These are phyloP conservation scores for Lipomyces yamanashiensis DNA, from an alignment of 805 yeast species.

Conservation along the genomic window DNA sequence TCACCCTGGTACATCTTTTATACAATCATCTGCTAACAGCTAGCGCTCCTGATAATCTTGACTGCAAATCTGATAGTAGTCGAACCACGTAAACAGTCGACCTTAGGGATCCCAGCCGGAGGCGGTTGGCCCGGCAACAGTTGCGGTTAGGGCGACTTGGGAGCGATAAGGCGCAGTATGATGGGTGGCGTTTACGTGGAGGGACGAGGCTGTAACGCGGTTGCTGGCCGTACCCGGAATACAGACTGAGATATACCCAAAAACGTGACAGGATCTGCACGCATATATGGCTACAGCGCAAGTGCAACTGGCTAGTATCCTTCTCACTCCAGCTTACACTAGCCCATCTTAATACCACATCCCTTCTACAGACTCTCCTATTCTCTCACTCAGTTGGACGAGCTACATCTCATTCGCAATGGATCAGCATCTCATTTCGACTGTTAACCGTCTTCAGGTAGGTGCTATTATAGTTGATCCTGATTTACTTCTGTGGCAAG, in stretches of 20 bases:
- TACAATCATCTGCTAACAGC: too few relatives aligned
- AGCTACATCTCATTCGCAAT: constrained; percentile 18
- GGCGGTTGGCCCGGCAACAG: constrained; percentile 21
- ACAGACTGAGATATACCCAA: not conserved
- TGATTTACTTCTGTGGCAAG: too few relatives aligned
- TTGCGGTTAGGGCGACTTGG: constrained; percentile 9
- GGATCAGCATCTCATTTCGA: constrained; percentile 41
- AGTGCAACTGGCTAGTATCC: not conserved
- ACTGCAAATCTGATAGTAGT: too few relatives aligned
- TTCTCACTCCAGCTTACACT: constrained; percentile 1
- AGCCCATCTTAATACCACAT: constrained; percentile 4
- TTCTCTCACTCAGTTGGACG: not conserved
- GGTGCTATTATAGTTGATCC: not conserved
- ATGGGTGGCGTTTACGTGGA: constrained; percentile 10
- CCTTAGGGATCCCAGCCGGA: constrained; percentile 3
- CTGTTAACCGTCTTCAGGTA: constrained; percentile 41
- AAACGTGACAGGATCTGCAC: constrained; percentile 7
- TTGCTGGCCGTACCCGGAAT: constrained; percentile 1
- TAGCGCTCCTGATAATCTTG: too few relatives aligned
- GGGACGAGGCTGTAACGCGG: constrained; percentile 11
- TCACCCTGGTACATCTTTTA: too few relatives aligned
- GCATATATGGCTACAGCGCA: not conserved
- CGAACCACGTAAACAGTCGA: not conserved
- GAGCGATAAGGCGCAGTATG: constrained; percentile 21
- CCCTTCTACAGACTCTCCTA: not conserved